Evolutionary conservation across 192 early-diverging fungal species (phyloP), one percentile per base, ranked within the genome.

Genomic region (Globomyces pollinis-pini): DNA sequence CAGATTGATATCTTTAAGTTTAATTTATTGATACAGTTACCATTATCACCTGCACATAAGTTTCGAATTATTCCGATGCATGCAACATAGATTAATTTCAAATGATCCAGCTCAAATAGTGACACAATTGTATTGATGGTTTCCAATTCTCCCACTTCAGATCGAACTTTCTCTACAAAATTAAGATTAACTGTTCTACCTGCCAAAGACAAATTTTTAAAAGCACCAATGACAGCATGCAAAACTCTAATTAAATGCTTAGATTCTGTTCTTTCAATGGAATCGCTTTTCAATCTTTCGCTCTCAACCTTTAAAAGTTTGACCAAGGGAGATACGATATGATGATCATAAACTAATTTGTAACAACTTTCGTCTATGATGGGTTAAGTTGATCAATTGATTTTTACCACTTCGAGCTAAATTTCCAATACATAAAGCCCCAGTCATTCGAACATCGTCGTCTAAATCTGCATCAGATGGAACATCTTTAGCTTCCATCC

Each of bases 361-460:
- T 28, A 24, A 45, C 77, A 79, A 1, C 73, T 70, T 31, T 60
- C 54, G 44, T 79, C 73, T 72, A 18, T n/a, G n/a, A n/a, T n/a
- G n/a, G n/a, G n/a, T n/a, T n/a, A n/a, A n/a, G n/a, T n/a, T n/a
- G 31, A 29, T 44, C 20, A 73, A 24, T 16, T 60, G 3, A 21
- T 24, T 9, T 51, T 20, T 62, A 73, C 69, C 76, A 56, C 75
- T 77, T 21, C 78, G 39, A 15, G 78, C 71, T 2, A 80, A 51
- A 39, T 80, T 80, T 11, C 78, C 78, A 35, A 80, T 72, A 28
- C 69, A 77, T 18, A 80, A 50, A 0, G 78, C 78, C 5, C 72
- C 78, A 35, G 64, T 50, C 78, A 80, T 80, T 11, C 78, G 49
- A 45, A 80, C 78, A 44, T 76, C 73, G 47, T 80, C 78, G 45